These are phyloP conservation scores for Corylus americana DNA, from an alignment of 306 rosid genomes.

Conservation along the genomic window DNA sequence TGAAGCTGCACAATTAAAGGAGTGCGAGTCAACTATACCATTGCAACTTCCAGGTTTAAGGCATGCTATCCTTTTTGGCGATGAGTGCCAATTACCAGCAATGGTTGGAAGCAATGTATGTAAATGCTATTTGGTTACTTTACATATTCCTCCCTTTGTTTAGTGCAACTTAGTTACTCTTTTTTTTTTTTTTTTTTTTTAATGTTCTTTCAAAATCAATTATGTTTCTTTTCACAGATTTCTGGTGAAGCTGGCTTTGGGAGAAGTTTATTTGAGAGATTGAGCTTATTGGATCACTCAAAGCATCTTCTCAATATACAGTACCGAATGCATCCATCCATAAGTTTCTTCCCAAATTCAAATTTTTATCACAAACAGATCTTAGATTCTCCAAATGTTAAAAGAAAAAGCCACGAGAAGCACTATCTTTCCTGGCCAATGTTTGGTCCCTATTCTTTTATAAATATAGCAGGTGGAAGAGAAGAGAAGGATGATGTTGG, in stretches of 20 bases:
- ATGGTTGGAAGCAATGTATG: constrained; percentile 61
- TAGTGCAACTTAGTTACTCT: too few relatives aligned
- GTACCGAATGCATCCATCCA: constrained; percentile 48
- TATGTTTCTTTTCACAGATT: constrained; percentile 32
- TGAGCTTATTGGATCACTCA: constrained; percentile 43
- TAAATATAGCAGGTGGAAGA: constrained; percentile 39
- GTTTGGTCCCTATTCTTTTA: constrained; percentile 42
- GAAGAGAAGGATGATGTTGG: constrained; percentile 32
- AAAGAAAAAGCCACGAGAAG: constrained; percentile 27
- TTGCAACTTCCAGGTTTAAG: constrained; percentile 51
- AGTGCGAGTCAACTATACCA: constrained; percentile 73
- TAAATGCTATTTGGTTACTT: background rate
- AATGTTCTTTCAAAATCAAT: background rate
- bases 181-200: background rate
- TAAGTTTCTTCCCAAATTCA: constrained; percentile 39
- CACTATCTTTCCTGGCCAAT: constrained; percentile 34
- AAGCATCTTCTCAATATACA: constrained; percentile 52
- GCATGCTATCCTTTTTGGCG: constrained; percentile 76
- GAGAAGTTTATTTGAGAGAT: constrained; percentile 73
- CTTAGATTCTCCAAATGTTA: constrained; percentile 33
- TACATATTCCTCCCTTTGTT: background rate
- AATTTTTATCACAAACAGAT: constrained; percentile 38
- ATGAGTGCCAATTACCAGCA: constrained; percentile 77
- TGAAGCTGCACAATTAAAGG: constrained; percentile 81
- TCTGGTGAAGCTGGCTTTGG: constrained; percentile 59